phyloP scores from a whole-genome alignment of 2,329 filamentous ascomycete genomes.

The Pyrenochaeta sp. region DNA sequence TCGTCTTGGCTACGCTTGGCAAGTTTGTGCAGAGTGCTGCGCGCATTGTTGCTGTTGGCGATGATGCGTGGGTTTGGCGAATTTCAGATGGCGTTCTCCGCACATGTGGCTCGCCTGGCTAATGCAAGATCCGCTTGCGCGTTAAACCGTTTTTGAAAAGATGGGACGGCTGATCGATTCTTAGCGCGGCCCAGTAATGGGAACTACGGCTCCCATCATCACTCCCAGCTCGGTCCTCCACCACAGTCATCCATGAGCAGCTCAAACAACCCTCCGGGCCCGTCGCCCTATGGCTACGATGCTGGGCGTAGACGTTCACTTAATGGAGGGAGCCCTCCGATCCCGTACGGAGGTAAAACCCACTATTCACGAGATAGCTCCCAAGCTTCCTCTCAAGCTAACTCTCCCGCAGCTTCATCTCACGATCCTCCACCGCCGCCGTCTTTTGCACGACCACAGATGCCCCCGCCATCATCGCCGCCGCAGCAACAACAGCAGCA shows the following conservation, averaged over 20 bases:
- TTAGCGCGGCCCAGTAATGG: constrained; percentile 42
- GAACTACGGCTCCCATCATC: constrained; percentile 38
- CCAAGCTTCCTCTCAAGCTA: constrained; percentile 32
- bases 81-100: constrained; percentile 31
- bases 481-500: constrained; percentile 54
- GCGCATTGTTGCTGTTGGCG: constrained; percentile 13
- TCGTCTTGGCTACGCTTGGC: not conserved
- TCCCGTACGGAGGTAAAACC: constrained; percentile 47
- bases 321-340: constrained; percentile 47
- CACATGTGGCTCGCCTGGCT: constrained; percentile 38
- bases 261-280: constrained; percentile 40
- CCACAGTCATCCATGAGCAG: constrained; percentile 46
- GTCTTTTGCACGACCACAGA: constrained; percentile 55
- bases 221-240: constrained; percentile 41
- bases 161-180: constrained; percentile 30
- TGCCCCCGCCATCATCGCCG: constrained; percentile 61
- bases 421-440: constrained; percentile 53
- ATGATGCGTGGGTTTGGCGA: constrained; percentile 24
- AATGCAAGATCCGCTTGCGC: constrained; percentile 27
- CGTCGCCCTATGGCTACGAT: constrained; percentile 55
- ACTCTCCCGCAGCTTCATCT: constrained; percentile 42
- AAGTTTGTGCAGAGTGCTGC: not conserved
- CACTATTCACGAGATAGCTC: constrained; percentile 18
- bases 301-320: constrained; percentile 54
- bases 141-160: constrained; percentile 19